Base-by-base conservation (phyloP, 2,329 filamentous ascomycete genomes). In the Septoria linicola region DNA sequence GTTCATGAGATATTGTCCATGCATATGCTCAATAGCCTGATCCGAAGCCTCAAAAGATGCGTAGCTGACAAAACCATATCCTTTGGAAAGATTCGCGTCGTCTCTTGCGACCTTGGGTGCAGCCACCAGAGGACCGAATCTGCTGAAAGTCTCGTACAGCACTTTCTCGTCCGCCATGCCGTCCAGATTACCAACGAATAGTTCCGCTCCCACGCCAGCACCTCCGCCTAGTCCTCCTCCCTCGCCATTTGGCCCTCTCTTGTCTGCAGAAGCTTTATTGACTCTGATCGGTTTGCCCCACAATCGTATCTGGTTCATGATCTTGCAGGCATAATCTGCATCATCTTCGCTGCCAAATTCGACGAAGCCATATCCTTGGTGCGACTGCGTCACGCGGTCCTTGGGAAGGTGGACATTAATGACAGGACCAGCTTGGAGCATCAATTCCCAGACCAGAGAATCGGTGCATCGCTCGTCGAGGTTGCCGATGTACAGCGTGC, bases 361-460 rank as follows among this genome's bases (percentile, higher is more conserved):
- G 72, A 99, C 93, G 73, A 99, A 99, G 64, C 93, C 93, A 77
- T 96, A 99, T 63, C 93, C 93, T 73, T 97, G 93, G 72, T 99
- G 93, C 51, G 85, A 87, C 68, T 96, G 90, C 40, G 93, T 96
- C 63, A 99, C 93, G 70, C 93, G 89, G 72, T 99, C 93, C 78
- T 96, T 96, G 49, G 93, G 93, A 68, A 99, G 84, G 74, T 99
- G 93, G 58, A 99, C 92, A 73, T 97, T 97, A 68, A 95, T 89
- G 65, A 99, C 95, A 63, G 92, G 91, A 49, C 93, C 93, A 70
- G 91, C 90, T 76, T 99, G 93, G 49, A 96, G 84, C 90, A 97
- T 97, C 65, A 99, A 80, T 77, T 99, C 93, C 85, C 93, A 96
- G 61, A 99, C 84, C 62, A 96, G 81, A 63, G 87, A 85, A 68